Conservation (phyloP, 2,329 filamentous ascomycete species). For the Fusarium duplospermum region DNA sequence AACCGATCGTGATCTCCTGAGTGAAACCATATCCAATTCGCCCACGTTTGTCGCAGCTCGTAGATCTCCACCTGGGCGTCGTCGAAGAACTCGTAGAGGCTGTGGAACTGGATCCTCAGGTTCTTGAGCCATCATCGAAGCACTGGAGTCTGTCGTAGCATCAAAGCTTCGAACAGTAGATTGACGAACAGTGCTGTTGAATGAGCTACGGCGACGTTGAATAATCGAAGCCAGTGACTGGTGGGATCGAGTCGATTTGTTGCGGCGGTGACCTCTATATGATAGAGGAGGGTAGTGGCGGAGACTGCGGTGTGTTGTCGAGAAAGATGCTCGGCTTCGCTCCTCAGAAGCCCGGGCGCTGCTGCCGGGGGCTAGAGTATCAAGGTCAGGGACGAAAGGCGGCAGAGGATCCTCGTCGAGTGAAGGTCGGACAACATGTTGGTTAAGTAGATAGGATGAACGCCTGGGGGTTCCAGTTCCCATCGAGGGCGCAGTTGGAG, state of each 20-base stretch:
- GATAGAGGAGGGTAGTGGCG: conserved; percentile 46
- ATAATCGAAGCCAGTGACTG: conserved; percentile 63
- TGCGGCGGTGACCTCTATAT: conserved; percentile 55
- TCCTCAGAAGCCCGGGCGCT: conserved; percentile 49
- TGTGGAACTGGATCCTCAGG: conserved; percentile 54
- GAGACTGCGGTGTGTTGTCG: conserved; percentile 38
- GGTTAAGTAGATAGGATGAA: conserved; percentile 67
- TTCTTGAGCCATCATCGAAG: conserved; percentile 61
- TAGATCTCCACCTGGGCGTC: conserved; percentile 80
- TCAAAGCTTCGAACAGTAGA: conserved; percentile 71
- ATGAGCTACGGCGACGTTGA: conserved; percentile 68
- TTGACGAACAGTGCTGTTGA: conserved; percentile 63
- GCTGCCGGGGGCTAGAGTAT: conserved; percentile 50
- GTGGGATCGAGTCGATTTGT: conserved; percentile 61
- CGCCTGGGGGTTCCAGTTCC: conserved; percentile 58
- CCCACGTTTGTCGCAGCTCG: conserved; percentile 74
- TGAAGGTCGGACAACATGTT: conserved; percentile 54
- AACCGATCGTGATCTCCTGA: conserved; percentile 67
- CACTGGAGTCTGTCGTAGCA: conserved; percentile 63
- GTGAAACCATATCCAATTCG: conserved; percentile 64
- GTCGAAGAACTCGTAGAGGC: conserved; percentile 73
- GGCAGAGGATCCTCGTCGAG: conserved; percentile 56
- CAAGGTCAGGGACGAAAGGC: conserved; percentile 60
- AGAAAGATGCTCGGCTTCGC: conserved; percentile 47
- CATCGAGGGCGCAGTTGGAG: conserved; percentile 56